Percentiles rank a stretch among this genome's conserved stretches.
phyloP scores from a whole-genome alignment of 345 rosid genomes.

The Moringa oleifera region DNA sequence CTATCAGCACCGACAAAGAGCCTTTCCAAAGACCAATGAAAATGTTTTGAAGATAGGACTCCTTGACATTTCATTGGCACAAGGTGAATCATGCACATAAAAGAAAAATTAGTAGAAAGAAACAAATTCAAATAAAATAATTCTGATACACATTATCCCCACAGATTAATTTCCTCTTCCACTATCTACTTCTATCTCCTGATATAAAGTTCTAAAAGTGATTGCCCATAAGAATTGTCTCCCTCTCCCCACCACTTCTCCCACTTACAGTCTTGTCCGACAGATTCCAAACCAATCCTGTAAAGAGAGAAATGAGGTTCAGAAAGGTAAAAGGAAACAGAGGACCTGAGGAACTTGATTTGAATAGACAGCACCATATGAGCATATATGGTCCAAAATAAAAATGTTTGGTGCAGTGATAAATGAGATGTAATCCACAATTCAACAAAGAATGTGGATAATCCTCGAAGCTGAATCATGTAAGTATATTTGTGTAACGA shows the following conservation, averaged over 20 bases:
- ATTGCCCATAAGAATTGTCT: not conserved
- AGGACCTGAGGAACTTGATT: no score
- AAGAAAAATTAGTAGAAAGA: not conserved
- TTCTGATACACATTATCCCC: not conserved
- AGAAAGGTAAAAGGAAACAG: not conserved
- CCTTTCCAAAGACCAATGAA: not conserved
- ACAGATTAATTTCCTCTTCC: not conserved
- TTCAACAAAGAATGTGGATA: not conserved
- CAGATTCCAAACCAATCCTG: not conserved
- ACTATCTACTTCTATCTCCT: not conserved
- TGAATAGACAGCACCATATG: not conserved
- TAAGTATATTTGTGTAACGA: no score
- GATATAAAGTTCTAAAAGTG: not conserved
- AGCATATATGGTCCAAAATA: not conserved
- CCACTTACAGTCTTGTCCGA: not conserved
- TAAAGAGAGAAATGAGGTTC: not conserved
- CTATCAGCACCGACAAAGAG: not conserved
- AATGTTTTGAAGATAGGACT: no score
- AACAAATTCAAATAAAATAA: not conserved
- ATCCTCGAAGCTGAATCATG: no score
- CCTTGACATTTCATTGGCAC: not conserved
- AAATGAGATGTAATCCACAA: not conserved
- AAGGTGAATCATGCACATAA: not conserved
- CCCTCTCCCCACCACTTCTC: not conserved
- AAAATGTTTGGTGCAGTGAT: not conserved